Conservation (phyloP, 306 rosid genomes). For the Pyrus communis region DNA sequence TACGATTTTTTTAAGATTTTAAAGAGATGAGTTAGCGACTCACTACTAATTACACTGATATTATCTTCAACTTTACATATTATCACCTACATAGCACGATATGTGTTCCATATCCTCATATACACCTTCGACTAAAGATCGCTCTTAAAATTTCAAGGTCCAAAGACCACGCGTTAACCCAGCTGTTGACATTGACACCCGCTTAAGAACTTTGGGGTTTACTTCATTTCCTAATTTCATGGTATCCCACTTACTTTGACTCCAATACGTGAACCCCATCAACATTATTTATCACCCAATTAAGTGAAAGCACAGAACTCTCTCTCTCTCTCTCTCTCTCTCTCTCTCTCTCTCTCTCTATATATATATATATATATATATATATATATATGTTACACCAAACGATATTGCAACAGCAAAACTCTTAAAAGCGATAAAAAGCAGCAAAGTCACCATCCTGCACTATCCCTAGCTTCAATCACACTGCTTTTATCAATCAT, state of each 20-base stretch:
- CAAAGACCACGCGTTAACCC: background rate
- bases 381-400: slow-evolving; percentile 20
- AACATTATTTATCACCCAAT: background rate
- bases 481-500: slow-evolving; percentile 32
- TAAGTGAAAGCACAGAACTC: background rate
- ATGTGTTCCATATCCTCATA: background rate
- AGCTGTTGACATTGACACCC: background rate
- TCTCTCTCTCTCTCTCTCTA: background rate
- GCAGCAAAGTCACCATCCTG: slow-evolving; percentile 15
- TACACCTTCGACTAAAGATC: background rate
- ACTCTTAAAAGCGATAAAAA: background rate
- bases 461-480: slow-evolving; percentile 21
- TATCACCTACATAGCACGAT: too few relatives aligned
- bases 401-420: slow-evolving; percentile 3
- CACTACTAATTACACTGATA: too few relatives aligned
- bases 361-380: background rate
- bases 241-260: slow-evolving; percentile 5
- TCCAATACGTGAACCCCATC: slow-evolving; percentile 19
- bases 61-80: too few relatives aligned
- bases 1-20: too few relatives aligned
- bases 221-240: background rate
- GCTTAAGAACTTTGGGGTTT: background rate
- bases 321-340: background rate
- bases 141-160: background rate
- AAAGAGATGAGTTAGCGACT: too few relatives aligned